phyloP scores from a whole-genome alignment of 768 basidiomycete species.

The Pisolithus microcarpus region DNA sequence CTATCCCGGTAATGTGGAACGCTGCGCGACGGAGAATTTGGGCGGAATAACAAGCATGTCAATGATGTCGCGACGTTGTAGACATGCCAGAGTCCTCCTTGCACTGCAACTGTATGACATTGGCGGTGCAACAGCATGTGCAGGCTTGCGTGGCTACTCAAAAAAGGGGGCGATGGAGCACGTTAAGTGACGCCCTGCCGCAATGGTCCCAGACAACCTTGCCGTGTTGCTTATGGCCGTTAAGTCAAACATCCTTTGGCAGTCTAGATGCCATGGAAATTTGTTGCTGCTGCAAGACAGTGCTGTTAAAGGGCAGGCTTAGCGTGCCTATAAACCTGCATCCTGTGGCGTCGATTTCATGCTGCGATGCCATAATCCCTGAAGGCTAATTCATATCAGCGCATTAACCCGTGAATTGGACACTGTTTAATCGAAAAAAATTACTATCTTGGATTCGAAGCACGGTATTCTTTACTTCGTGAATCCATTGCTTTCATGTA shows the following conservation, averaged over 20 bases:
- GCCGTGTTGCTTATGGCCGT: conserved; percentile 85
- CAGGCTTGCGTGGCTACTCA: conserved; percentile 87
- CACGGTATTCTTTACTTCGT: conserved; percentile 85
- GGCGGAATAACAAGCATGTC: conserved; percentile 84
- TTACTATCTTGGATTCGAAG: conserved; percentile 78
- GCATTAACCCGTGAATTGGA: background rate
- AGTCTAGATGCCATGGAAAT: background rate
- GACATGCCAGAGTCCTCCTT: conserved; percentile 73
- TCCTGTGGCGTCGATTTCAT: conserved; percentile 83
- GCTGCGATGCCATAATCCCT: conserved; percentile 85
- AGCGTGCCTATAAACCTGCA: conserved; percentile 86
- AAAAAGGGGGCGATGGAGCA: too few species aligned
- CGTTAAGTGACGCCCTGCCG: too few species aligned
- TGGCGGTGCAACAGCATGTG: conserved; percentile 89
- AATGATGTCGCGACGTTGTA: conserved; percentile 84
- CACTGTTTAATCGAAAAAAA: conserved; percentile 80
- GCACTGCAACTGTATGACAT: conserved; percentile 74
- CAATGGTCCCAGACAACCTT: too few species aligned
- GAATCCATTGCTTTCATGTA: conserved; percentile 33
- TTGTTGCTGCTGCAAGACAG: background rate
- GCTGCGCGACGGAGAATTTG: background rate
- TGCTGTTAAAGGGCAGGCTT: conserved; percentile 41
- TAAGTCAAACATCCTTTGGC: conserved; percentile 43
- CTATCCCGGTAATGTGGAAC: background rate
- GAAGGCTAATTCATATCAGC: conserved; percentile 30